Conservation (phyloP, 352 stramenopile genomes). For the Phytopythium montanum region DNA sequence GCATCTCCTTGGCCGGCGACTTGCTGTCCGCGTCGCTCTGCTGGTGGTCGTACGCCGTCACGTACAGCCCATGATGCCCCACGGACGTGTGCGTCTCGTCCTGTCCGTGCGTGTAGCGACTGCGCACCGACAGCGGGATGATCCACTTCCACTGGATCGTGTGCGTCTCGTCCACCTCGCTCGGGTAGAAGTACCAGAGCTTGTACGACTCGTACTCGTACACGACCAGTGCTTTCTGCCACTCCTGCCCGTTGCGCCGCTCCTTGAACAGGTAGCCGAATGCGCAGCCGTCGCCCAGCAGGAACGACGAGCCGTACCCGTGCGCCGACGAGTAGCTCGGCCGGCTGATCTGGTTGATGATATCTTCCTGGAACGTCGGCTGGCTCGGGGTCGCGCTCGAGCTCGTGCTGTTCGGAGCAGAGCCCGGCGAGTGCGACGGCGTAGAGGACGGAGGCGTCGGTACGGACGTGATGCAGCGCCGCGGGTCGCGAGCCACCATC, state of each 20-base stretch:
- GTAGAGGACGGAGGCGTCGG: slow-evolving; percentile 28
- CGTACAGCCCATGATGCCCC: slow-evolving; percentile 78
- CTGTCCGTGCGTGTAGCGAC: slow-evolving; percentile 79
- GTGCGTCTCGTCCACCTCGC: slow-evolving; percentile 75
- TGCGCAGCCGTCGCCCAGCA: slow-evolving; percentile 75
- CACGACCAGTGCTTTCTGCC: slow-evolving; percentile 83
- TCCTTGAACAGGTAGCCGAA: slow-evolving; percentile 87
- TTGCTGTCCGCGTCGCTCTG: slow-evolving; percentile 41
- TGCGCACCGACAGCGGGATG: slow-evolving; percentile 65
- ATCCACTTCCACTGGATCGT: slow-evolving; percentile 89
- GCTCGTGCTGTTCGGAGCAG: slow-evolving; percentile 1
- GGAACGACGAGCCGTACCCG: slow-evolving; percentile 84
- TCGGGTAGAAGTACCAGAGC: slow-evolving; percentile 88
- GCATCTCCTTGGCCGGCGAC: slow-evolving; percentile 60
- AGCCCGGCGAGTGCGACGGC: slow-evolving; percentile 14
- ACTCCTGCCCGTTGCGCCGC: slow-evolving; percentile 48
- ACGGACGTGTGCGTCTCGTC: slow-evolving; percentile 82
- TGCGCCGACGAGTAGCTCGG: slow-evolving; percentile 80
- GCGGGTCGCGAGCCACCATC: slow-evolving; percentile 39
- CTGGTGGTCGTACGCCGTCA: slow-evolving; percentile 80
- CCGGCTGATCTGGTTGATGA: slow-evolving; percentile 86
- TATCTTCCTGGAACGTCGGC: slow-evolving; percentile 82
- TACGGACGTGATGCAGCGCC: slow-evolving; percentile 55
- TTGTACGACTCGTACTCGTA: slow-evolving; percentile 88
- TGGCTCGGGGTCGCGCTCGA: slow-evolving; percentile 29